A percentile compares a stretch with the other conserved stretches of the same genome.
Conservation (phyloP, 345 rosid genomes). For the Acer negundo region DNA sequence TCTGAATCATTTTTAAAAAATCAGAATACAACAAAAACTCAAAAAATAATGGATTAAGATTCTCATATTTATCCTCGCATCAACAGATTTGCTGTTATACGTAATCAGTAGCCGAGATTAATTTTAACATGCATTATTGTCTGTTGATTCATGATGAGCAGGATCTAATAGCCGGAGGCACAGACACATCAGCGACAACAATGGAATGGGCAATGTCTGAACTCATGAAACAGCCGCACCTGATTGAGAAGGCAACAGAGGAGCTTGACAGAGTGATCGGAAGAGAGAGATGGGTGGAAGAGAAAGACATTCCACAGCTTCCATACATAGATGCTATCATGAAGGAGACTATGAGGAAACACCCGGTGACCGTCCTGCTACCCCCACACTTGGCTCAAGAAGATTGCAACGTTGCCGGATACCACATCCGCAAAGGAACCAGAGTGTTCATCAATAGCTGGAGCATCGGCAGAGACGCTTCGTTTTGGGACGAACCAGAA, state of each 20-base stretch:
- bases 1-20: too few relatives aligned
- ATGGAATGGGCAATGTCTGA: conserved; percentile 43
- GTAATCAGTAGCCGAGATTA: too few relatives aligned
- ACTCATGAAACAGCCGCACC: conserved; percentile 18
- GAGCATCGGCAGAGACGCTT: conserved; percentile 36
- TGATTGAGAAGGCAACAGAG: conserved; percentile 24
- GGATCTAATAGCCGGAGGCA: conserved; percentile 38
- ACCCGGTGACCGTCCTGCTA: conserved; percentile 26
- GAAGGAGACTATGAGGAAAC: conserved; percentile 34
- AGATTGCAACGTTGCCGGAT: conserved; percentile 24
- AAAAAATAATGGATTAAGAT: too few relatives aligned
- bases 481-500: conserved; percentile 18
- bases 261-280: conserved; percentile 32
- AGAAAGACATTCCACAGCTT: conserved; percentile 25
- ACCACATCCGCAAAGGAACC: conserved; percentile 24
- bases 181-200: conserved; percentile 27
- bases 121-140: too few relatives aligned
- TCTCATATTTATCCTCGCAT: too few relatives aligned
- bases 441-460: conserved; percentile 27
- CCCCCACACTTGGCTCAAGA: conserved; percentile 20
- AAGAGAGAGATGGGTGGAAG: conserved; percentile 30
- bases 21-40: too few relatives aligned
- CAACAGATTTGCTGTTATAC: too few relatives aligned
- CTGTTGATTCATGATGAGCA: background rate
- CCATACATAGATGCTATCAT: conserved; percentile 30